Base-by-base conservation (phyloP, 1,139 yeast genomes). In the Pneumocystis canis region DNA sequence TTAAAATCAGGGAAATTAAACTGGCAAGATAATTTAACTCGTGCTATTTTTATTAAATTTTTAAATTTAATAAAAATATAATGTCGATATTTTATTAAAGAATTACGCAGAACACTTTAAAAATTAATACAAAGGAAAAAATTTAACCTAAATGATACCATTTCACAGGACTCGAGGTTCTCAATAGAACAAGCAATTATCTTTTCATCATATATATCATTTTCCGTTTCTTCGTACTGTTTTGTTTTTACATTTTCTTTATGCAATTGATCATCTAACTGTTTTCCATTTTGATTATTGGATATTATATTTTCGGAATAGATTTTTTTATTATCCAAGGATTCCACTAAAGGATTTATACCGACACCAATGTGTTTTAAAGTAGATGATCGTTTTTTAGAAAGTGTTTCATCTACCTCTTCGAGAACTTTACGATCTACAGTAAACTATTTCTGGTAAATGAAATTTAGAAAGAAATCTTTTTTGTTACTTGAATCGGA, bases 81-180 rank as follows among this genome's bases (percentile, higher is more conserved):
- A 58, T 28, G 20, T 11, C 18, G 20, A 5, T 20, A 32, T 35
- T 18, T 35, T 32, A 3, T 28, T 16, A 31, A n/a, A 18, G 33
- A 20, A 32, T n/a, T 41, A 32, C 16, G 60, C 35, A 31, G 41
- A 58, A 58, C 35, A 58, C 60, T 41, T 41, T 20, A 9, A 58
- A 58, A 35, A 32, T 58, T 31, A 35, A 35, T 41, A 35, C n/a
- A n/a, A n/a, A 35, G 37, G 25, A 14, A 18, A 37, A 31, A 41
- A 18, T 14, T 14, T 1, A 28, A 4, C 14, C 25, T 47, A 47
- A 47, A 25, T 47, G 11, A 25, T 11, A 63, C 61, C 98, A 92
- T 92, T 73, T 92, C 92, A 78, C 98, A 92, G 60, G 97, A 83
- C 76, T 88, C 97, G 65, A 97, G 97, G 78, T 92, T 92, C 74